phyloP scores from a whole-genome alignment of 2,329 filamentous ascomycete genomes.

The Rhynchosporium secalis region DNA sequence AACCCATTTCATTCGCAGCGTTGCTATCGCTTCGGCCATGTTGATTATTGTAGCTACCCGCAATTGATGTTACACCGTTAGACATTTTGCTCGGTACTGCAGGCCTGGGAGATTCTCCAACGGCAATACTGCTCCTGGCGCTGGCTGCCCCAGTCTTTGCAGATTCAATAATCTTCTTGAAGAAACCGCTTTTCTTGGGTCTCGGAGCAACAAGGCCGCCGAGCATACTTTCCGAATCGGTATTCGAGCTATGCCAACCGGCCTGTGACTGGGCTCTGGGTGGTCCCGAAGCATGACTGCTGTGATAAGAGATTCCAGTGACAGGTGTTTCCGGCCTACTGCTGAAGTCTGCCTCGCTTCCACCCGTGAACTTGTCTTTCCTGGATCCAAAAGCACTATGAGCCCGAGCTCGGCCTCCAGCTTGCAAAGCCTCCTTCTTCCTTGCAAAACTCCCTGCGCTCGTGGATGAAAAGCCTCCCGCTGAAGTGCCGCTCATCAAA shows the following conservation, averaged over 20 bases:
- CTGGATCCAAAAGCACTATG: conserved; percentile 65
- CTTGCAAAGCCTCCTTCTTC: conserved; percentile 54
- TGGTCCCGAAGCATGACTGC: conserved; percentile 67
- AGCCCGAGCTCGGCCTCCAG: conserved; percentile 54
- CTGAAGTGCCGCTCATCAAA: conserved; percentile 91
- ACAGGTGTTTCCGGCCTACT: conserved; percentile 64
- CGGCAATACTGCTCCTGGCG: conserved; percentile 80
- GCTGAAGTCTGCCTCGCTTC: conserved; percentile 42
- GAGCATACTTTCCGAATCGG: conserved; percentile 67
- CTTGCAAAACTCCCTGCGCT: conserved; percentile 92
- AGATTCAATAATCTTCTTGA: conserved; percentile 92
- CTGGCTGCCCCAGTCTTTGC: conserved; percentile 93
- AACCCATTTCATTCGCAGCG: conserved; percentile 68
- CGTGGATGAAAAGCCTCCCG: conserved; percentile 87
- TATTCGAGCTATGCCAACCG: conserved; percentile 54
- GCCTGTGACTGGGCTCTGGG: conserved; percentile 61
- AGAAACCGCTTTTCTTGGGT: conserved; percentile 82
- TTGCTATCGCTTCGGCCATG: conserved; percentile 46
- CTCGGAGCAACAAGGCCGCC: conserved; percentile 78
- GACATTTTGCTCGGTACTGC: conserved; percentile 38
- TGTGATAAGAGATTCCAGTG: conserved; percentile 85
- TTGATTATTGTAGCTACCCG: conserved; percentile 47
- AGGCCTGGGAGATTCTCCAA: conserved; percentile 49
- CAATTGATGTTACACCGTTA: conserved; percentile 50
- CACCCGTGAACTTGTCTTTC: conserved; percentile 43